Evolutionary conservation across 176 grass and related monocot genomes (phyloP).

Genomic region (Phyllostachys edulis): DNA sequence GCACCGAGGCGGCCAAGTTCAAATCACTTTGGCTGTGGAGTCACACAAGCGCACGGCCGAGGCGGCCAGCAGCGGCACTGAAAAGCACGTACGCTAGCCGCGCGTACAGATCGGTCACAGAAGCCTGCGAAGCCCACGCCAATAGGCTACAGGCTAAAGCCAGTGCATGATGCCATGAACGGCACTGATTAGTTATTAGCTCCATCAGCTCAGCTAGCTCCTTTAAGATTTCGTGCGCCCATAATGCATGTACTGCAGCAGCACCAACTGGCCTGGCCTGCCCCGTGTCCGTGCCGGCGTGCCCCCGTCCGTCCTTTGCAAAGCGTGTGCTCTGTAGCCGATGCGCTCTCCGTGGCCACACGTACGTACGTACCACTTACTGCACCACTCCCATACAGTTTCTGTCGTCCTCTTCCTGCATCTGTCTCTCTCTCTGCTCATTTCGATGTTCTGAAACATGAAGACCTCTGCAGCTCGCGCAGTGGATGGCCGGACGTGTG

Average conservation of each 20-base stretch:
- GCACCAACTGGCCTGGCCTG: not conserved
- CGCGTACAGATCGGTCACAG: not conserved
- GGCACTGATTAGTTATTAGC: not conserved
- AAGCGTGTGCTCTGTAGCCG: not conserved
- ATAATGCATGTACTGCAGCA: not conserved
- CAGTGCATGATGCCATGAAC: not conserved
- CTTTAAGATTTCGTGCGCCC: not conserved
- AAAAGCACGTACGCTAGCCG: slow-evolving; percentile 18
- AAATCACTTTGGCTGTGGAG: not conserved
- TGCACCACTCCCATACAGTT: not conserved
- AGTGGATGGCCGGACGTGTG: not conserved
- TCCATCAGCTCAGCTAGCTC: not conserved
- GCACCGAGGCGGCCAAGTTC: not conserved
- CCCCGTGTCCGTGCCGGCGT: not conserved
- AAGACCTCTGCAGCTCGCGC: slow-evolving; percentile 1
- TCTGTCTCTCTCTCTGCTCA: not conserved
- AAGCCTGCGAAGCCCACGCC: not conserved
- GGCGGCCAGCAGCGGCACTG: not conserved
- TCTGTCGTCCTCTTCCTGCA: not conserved
- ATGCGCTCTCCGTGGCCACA: slow-evolving; percentile 22
- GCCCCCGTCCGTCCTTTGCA: not conserved
- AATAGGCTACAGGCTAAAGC: not conserved
- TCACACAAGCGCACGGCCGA: not conserved
- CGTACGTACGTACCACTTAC: slow-evolving; percentile 20
- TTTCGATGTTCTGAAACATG: not conserved